These are phyloP conservation scores for Obba rivulosa DNA, from an alignment of 768 basidiomycete genomes.

Conservation along the genomic window DNA sequence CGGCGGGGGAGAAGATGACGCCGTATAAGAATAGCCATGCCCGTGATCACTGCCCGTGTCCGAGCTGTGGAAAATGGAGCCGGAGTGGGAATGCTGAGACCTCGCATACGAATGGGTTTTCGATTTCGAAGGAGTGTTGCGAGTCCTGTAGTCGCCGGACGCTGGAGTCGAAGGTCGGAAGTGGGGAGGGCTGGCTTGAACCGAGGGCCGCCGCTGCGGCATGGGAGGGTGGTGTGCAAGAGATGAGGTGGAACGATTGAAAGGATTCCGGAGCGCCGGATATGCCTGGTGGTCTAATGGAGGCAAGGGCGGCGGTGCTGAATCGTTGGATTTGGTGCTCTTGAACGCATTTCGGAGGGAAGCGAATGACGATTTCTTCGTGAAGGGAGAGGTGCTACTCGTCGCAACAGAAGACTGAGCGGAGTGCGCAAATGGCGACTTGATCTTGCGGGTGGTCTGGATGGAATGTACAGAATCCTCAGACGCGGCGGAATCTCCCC, in stretches of 20 bases:
- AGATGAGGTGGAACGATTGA: constrained; percentile 78
- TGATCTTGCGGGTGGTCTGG: constrained; percentile 33
- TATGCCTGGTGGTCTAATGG: constrained; percentile 61
- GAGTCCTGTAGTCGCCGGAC: constrained; percentile 38
- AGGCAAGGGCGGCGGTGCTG: constrained; percentile 66
- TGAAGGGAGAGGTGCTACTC: constrained; percentile 46
- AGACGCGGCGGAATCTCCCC: constrained; percentile 76
- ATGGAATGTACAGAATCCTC: constrained; percentile 68
- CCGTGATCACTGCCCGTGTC: constrained; percentile 71
- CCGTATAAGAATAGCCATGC: constrained; percentile 29
- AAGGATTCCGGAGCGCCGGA: constrained; percentile 73
- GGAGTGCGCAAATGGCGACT: constrained; percentile 61
- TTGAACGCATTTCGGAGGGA: constrained; percentile 87
- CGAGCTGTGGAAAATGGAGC: constrained; percentile 66
- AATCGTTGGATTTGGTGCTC: constrained; percentile 51
- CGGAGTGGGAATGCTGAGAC: constrained; percentile 73
- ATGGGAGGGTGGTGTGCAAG: constrained; percentile 44
- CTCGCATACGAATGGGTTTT: constrained; percentile 59
- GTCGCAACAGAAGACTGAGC: constrained; percentile 67
- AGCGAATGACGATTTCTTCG: constrained; percentile 81
- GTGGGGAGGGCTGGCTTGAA: constrained; percentile 45
- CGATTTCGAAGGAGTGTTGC: constrained; percentile 36
- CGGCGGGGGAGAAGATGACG: constrained; percentile 61
- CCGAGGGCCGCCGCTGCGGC: constrained; percentile 29
- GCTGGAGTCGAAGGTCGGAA: constrained; percentile 59